Evolutionary conservation across 352 stramenopile genomes (phyloP), one percentile per base, ranked within the genome.

Genomic region (Phytophthora ramorum): DNA sequence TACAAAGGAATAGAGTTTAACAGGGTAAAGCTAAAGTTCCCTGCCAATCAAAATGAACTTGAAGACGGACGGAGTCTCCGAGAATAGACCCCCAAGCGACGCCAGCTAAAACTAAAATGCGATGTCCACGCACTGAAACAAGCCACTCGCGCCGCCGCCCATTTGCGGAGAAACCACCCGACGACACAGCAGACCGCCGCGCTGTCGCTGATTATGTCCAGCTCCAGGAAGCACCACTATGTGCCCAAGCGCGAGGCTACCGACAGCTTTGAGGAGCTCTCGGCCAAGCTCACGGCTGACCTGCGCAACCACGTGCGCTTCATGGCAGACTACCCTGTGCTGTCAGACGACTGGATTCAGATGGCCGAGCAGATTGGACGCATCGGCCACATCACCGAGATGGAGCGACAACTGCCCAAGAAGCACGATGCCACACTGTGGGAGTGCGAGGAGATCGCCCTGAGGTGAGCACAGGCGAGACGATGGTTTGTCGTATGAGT

Each of bases 301-400:
- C 75, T 97, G 63, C 82, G 89, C 57, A 87, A 85, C 58, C 83
- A 96, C 64, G 90, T 97, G 54, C 87, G 87, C 60, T 93, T 93
- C 64, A 90, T 97, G 61, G 84, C 81, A 4, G 83, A 93, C 63
- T 97, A 95, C 58, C 89, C 88, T 4, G 80, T 97, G 53, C 78
- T 97, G 26, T 95, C 87, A 24, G 87, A 95, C 50, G 77, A 89
- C 54, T 97, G 91, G 91, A 91, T 85, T 47, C 64, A 84, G 51
- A 97, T 97, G 91, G 89, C 91, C 0, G 80, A 93, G 55, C 89
- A 95, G 56, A 92, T 97, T 32, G 82, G 79, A 16, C 86, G 91
- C 58, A 96, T 97, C 54, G 90, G 89, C 20, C 75, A 94, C 57
- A 95, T 97, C 69, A 96, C 90, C 0, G 91, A 97, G 60, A 95